phyloP scores from a whole-genome alignment of 2,329 filamentous ascomycete genomes.

The Aureobasidium sp. region DNA sequence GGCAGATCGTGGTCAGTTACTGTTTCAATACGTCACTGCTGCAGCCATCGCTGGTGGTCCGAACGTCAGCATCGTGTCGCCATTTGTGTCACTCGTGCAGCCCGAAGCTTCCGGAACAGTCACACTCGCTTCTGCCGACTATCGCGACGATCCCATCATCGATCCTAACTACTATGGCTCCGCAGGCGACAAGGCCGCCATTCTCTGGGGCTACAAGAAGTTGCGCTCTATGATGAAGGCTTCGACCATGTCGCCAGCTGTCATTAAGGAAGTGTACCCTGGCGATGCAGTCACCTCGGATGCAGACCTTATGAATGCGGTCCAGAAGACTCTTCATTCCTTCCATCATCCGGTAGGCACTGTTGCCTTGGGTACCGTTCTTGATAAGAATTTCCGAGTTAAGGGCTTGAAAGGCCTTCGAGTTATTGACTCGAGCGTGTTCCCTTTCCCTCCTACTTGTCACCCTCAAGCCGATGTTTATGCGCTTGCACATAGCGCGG shows the following conservation, averaged over 20 bases:
- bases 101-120: slow-evolving; percentile 60
- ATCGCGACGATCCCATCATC: slow-evolving; percentile 57
- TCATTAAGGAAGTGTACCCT: slow-evolving; percentile 37
- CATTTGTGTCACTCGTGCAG: slow-evolving; percentile 36
- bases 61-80: too few relatives aligned
- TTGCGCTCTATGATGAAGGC: slow-evolving; percentile 26
- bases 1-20: too few relatives aligned
- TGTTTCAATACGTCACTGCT: slow-evolving; percentile 33
- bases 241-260: too few relatives aligned
- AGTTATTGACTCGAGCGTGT: slow-evolving; percentile 57
- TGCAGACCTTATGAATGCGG: slow-evolving; percentile 40
- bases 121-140: slow-evolving; percentile 53
- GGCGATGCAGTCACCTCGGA: slow-evolving; percentile 31
- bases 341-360: too few relatives aligned
- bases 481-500: too few relatives aligned
- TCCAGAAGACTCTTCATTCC: slow-evolving; percentile 34
- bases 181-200: slow-evolving; percentile 50
- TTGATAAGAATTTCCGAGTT: slow-evolving; percentile 53
- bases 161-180: slow-evolving; percentile 54
- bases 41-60: slow-evolving; percentile 34
- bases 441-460: slow-evolving; percentile 30
- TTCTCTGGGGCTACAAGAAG: slow-evolving; percentile 41
- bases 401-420: slow-evolving; percentile 48
- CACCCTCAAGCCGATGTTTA: too few relatives aligned
- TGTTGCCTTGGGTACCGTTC: slow-evolving; percentile 47